Base-by-base conservation (phyloP, 129 eudicot species). In the Flaveria ramosissima region DNA sequence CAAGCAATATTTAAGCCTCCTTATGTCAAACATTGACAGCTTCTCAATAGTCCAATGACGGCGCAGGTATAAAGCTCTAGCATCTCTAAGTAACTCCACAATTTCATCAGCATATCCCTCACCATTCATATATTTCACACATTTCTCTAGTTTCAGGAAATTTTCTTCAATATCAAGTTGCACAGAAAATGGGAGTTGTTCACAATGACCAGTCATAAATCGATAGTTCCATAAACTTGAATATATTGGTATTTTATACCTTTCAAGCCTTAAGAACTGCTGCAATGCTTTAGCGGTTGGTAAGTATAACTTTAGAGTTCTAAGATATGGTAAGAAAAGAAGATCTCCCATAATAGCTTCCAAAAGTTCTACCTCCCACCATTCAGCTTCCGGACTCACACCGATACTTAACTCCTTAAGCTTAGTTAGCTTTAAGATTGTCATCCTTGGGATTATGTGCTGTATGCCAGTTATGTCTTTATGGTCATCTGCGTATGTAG, bases 41-140 rank as follows among this genome's bases (percentile, higher is more conserved):
- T 61, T 65, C 42, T 45, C 30, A 24, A 78, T 48, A 53, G 72
- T 78, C 81, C 85, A 78, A 48, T 78, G 84, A 26, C 85, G 78
- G 39, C 81, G 81, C 13, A 85, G 19, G 73, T 67, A 85, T 64
- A 85, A 82, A 55, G 86, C 75, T 13, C 53, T 55, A 27, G 84
- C 79, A 48, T 78, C 70, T 64, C 64, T 77, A 62, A 85, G 47
- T 64, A 82, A 71, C 52, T 81, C 56, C 14, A 13, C 51, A 21
- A 70, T 70, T 48, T 39, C 75, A 78, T 48, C 21, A 24, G 56
- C 41, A 17, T 23, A 21, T 21, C 68, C 62, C 23, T 78, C 77
- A 36, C 89, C 89, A 64, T 85, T 82, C 68, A 70, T 76, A 71
- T 48, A 78, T 73, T 78, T 81, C 59, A 85, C 42, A 61, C 86